Evolutionary conservation across 345 rosid genomes (phyloP).

Genomic region (Noccaea bulbosa): DNA sequence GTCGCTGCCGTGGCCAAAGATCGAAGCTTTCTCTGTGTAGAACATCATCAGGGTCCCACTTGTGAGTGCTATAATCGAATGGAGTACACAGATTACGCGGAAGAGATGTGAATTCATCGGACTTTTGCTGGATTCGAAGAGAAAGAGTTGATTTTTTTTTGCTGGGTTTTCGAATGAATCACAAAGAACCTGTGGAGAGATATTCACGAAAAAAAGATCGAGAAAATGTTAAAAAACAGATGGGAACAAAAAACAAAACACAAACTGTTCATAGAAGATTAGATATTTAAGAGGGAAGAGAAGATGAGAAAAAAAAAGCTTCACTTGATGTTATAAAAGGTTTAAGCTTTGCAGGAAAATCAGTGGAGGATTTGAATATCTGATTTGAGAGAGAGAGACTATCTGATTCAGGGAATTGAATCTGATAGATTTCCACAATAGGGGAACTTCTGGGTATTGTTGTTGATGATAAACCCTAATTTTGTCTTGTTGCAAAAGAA

Average conservation of each 20-base stretch:
- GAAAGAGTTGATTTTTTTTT: not conserved
- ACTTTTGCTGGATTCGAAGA: not conserved
- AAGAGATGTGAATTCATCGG: conserved; percentile 50
- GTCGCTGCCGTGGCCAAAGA: conserved; percentile 64
- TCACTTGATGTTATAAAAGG: conserved; percentile 10
- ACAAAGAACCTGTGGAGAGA: conserved; percentile 2
- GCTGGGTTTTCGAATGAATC: not conserved
- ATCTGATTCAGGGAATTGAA: conserved; percentile 13
- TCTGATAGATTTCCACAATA: conserved; percentile 21
- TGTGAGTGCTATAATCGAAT: conserved; percentile 73
- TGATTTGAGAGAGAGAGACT: conserved; percentile 13
- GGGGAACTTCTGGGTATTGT: conserved; percentile 26
- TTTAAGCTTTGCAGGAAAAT: conserved; percentile 27
- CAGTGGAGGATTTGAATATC: too few relatives aligned
- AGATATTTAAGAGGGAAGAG: conserved; percentile 6
- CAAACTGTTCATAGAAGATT: conserved; percentile 9
- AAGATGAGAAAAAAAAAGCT: not conserved
- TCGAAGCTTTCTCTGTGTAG: conserved; percentile 64
- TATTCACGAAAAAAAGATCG: not conserved
- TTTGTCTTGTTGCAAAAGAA: conserved; percentile 35
- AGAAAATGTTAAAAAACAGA: not conserved
- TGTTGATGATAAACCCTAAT: conserved; percentile 40
- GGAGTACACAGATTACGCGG: conserved; percentile 62
- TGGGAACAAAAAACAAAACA: not conserved
- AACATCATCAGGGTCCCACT: conserved; percentile 85